Percentiles rank a stretch among this genome's conserved stretches.
Conservation (phyloP, 2,329 filamentous ascomycete genomes). For the Alternaria longipes region DNA sequence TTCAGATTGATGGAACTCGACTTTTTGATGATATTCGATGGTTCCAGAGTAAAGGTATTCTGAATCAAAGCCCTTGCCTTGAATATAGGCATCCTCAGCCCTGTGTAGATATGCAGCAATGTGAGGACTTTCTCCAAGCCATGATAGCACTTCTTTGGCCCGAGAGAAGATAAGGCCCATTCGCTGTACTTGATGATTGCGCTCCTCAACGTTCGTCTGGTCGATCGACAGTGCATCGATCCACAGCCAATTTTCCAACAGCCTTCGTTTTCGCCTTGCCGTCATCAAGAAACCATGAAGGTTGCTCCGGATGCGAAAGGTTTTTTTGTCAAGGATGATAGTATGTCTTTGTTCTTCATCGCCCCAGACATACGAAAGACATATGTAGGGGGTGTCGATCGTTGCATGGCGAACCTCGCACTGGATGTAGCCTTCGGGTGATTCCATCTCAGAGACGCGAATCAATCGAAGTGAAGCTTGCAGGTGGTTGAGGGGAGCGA, state of each 20-base stretch:
- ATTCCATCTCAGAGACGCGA: neutral
- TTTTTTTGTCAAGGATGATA: neutral
- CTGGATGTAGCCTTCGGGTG: conserved; percentile 3
- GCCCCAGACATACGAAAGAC: conserved; percentile 23
- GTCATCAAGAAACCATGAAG: conserved; percentile 9
- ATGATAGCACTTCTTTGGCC: neutral
- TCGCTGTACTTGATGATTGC: neutral
- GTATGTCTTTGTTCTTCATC: neutral
- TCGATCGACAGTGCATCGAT: conserved; percentile 17
- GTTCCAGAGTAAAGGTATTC: no score
- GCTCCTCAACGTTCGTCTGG: conserved; percentile 6
- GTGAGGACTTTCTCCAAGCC: neutral
- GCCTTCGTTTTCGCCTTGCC: neutral
- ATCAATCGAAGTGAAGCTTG: neutral
- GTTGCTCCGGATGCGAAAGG: conserved; percentile 8
- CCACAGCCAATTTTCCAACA: neutral
- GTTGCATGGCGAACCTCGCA: conserved; percentile 10
- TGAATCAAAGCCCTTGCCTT: no score
- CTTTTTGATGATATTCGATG: no score
- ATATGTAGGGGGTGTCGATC: conserved; percentile 3
- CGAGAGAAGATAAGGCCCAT: conserved; percentile 1
- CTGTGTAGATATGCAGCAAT: neutral
- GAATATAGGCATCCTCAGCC: no score
- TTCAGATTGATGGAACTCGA: neutral
- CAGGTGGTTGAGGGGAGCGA: neutral